Conservation (phyloP, 257 asterid species). For the Henckelia pumila region DNA sequence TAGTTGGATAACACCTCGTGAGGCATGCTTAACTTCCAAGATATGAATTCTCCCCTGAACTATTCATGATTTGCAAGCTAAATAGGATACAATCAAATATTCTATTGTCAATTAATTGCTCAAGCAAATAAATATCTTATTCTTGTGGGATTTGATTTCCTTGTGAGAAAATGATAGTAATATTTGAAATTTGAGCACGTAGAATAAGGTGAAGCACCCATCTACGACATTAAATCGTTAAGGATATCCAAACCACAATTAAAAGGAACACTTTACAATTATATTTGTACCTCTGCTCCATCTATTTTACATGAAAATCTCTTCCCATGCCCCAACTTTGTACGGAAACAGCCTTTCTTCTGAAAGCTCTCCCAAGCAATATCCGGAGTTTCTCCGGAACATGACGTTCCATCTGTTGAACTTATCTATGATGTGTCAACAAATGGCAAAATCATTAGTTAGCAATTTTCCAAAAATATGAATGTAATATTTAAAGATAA, state of each 20-base stretch:
- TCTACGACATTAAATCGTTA: background rate
- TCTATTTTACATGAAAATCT: slow-evolving; percentile 82
- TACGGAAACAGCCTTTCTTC: slow-evolving; percentile 48
- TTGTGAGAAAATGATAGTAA: background rate
- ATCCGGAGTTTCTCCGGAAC: slow-evolving; percentile 89
- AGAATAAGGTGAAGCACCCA: slow-evolving; percentile 1
- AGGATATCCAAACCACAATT: background rate
- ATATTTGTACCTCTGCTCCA: slow-evolving; percentile 66
- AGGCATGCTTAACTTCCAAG: background rate
- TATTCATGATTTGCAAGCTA: background rate
- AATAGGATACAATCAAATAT: background rate
- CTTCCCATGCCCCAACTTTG: slow-evolving; percentile 71
- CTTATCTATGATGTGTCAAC: slow-evolving; percentile 49
- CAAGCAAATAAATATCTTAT: background rate
- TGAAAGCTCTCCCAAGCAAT: slow-evolving; percentile 85
- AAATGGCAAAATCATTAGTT: slow-evolving; percentile 23
- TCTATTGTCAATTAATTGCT: background rate
- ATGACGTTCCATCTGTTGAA: slow-evolving; percentile 70
- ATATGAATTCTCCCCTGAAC: background rate
- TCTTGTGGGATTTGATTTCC: background rate
- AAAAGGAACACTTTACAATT: background rate
- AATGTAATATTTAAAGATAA: slow-evolving; percentile 9
- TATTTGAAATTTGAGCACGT: background rate
- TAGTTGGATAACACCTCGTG: no score
- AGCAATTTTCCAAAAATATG: slow-evolving; percentile 3